Percentiles rank a stretch among this genome's conserved stretches.
These are phyloP conservation scores for Juglanconis sp. DNA, from an alignment of 2,329 filamentous ascomycete species.

Conservation along the genomic window DNA sequence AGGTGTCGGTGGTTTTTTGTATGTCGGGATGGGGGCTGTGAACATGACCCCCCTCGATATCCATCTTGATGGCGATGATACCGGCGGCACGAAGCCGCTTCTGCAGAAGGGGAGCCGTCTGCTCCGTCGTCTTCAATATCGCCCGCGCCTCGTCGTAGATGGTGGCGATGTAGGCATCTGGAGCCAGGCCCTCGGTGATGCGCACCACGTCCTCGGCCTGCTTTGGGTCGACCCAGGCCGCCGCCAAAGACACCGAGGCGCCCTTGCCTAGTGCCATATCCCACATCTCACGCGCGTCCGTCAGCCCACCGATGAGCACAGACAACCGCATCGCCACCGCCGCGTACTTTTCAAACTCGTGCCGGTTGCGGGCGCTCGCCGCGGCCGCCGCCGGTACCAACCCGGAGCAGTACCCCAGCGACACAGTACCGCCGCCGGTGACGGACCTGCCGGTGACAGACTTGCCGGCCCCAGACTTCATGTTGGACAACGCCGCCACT, in stretches of 20 bases:
- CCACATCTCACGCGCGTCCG: conserved; percentile 31
- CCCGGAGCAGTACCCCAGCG: conserved; percentile 37
- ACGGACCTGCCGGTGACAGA: too few relatives aligned
- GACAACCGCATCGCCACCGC: conserved; percentile 36
- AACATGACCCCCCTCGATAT: conserved; percentile 31
- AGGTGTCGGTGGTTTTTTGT: conserved; percentile 11
- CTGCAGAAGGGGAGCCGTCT: conserved; percentile 18
- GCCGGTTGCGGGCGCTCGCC: conserved; percentile 24
- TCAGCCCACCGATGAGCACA: conserved; percentile 33
- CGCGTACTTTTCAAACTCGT: conserved; percentile 32
- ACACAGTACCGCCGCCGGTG: background rate
- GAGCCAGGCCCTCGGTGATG: conserved; percentile 18
- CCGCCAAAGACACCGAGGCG: conserved; percentile 24
- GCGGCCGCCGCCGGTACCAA: conserved; percentile 36
- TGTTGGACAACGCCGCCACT: too few relatives aligned
- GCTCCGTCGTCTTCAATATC: conserved; percentile 30
- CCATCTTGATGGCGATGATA: conserved; percentile 27
- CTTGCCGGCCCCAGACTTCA: too few relatives aligned
- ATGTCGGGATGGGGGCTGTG: conserved; percentile 22
- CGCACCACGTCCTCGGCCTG: conserved; percentile 17
- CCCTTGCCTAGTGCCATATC: conserved; percentile 21
- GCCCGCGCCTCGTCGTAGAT: conserved; percentile 33
- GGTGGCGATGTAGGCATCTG: conserved; percentile 35
- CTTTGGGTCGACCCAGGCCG: conserved; percentile 22
- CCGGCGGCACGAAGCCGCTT: conserved; percentile 25